These are phyloP conservation scores for Typha latifolia DNA, from an alignment of 176 grass and related monocot genomes.

Conservation along the genomic window DNA sequence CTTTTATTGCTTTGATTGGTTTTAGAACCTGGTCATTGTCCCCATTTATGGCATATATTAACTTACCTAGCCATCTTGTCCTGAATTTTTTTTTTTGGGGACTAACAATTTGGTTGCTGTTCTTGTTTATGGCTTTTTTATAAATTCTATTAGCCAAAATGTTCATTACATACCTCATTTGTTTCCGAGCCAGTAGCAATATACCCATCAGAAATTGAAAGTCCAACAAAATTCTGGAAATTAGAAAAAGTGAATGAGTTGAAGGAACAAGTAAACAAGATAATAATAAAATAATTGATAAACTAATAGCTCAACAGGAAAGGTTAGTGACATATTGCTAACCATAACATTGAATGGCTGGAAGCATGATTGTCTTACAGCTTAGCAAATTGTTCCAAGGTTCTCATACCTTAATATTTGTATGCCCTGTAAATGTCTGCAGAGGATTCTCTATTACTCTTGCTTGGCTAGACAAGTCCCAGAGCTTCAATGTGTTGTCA, in stretches of 20 bases:
- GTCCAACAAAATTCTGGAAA: slow-evolving; percentile 92
- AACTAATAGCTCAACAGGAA: not conserved
- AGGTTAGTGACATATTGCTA: not conserved
- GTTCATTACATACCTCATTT: slow-evolving; percentile 79
- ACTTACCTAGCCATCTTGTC: too few species aligned
- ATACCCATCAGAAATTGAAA: slow-evolving; percentile 92
- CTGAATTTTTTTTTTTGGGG: too few species aligned
- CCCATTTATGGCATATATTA: too few species aligned
- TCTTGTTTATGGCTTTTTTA: not conserved
- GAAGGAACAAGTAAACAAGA: not conserved
- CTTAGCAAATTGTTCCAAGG: not conserved
- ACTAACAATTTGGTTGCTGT: too few species aligned
- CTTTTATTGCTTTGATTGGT: too few species aligned
- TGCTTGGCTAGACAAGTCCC: slow-evolving; percentile 60
- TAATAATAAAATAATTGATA: not conserved
- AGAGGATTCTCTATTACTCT: slow-evolving; percentile 48
- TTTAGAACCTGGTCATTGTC: too few species aligned
- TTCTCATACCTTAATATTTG: slow-evolving; percentile 68
- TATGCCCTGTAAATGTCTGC: slow-evolving; percentile 89
- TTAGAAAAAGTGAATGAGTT: not conserved
- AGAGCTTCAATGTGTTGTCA: slow-evolving; percentile 83
- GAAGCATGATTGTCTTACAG: too few species aligned
- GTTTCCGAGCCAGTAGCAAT: slow-evolving; percentile 98
- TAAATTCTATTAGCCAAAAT: slow-evolving; percentile 9
- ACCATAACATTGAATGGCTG: not conserved